Evolutionary conservation across 2,329 filamentous ascomycete species (phyloP), one percentile per base, ranked within the genome.

Genomic region (Microdochium paspali): DNA sequence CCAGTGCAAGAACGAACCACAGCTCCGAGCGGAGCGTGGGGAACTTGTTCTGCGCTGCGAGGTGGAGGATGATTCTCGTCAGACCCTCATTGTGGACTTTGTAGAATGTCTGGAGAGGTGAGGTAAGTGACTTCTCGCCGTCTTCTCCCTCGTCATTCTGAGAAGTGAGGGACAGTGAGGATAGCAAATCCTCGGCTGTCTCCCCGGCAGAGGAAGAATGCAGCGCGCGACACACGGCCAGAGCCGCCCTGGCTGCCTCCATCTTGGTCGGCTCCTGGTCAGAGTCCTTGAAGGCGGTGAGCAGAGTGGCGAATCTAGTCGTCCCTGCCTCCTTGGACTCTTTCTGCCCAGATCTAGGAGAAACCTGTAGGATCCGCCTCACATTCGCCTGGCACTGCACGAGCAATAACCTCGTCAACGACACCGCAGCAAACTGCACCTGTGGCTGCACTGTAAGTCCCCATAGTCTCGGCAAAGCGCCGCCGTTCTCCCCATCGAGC

Each of bases 1-100:
- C 77, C 28, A 84, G 69, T 2, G 80, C 80, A 46, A 82, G 69
- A 5, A 80, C 72, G 51, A 84, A 83, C 72, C 79, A 78, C 2
- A 74, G 70, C 56, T 84, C 80, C 32, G 77, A 80, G 18, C 76
- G 70, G 2, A 84, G 65, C 2, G 74, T 67, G 0, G 78, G 76
- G 69, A 79, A 84, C 52, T 78, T 80, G 3, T 61, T 64, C 56
- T 84, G 80, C 2, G 67, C 71, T 23, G 80, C 65, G 24, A 84
- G 69, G 35, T 40, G 35, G 53, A 73, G 77, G 1, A 68, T 57
- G 6, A 84, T 65, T 0, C 71, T 64, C 7, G 63, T 56, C 13
- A 61, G 55, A 12, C 80, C 58, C 20, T 64, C 51, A 3, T 54
- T 51, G 56, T 80, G 73, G 23, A 58, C 59, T 1, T 57, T 47